Base-by-base conservation (phyloP, 148 eudicot species). In the Silene uniflora region DNA sequence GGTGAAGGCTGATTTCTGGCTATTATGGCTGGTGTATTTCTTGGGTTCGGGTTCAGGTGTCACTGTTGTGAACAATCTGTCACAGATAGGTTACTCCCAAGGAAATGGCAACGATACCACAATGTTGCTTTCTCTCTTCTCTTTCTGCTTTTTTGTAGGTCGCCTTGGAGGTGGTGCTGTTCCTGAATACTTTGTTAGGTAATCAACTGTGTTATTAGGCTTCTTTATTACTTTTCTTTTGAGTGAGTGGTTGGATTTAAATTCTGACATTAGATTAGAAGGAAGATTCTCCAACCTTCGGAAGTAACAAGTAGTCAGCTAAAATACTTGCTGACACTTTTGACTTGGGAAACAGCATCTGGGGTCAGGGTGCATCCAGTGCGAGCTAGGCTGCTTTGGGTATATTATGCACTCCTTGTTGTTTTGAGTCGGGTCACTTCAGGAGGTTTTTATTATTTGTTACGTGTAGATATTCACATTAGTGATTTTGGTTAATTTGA, bases 1-100 rank as follows among this genome's bases (percentile, higher is more conserved):
- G 59, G 58, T 89, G 18, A 94, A 91, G 77, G 97, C 98, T 56
- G 98, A 94, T 87, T 94, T 91, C 79, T 94, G 98, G 98, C 97
- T 91, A 62, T 78, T 91, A 24, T 90, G 92, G 90, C n/a, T 88
- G 14, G 95, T 90, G 5, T 90, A 91, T 81, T 94, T 94, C 79
- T 72, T 90, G 59, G 98, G 98, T 68, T 89, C 89, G 65, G 97
- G 96, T 72, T 80, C 97, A 13, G 98, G 98, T 61, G 85, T 94
- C 1, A 94, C 97, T 19, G 97, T 94, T 76, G 86, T 91, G 19
- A 94, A 91, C 73, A 91, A 94, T 80, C 79, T 94, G 87, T 94
- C 98, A 18, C 95, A 93, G 78, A 90, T 93, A 27, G 98, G 93
- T 7, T 82, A 81, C 65, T 82, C 97, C 10, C 82, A 83, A 70